phyloP scores from a whole-genome alignment of 2,329 filamentous ascomycete genomes.

The Cladosporium sp. region DNA sequence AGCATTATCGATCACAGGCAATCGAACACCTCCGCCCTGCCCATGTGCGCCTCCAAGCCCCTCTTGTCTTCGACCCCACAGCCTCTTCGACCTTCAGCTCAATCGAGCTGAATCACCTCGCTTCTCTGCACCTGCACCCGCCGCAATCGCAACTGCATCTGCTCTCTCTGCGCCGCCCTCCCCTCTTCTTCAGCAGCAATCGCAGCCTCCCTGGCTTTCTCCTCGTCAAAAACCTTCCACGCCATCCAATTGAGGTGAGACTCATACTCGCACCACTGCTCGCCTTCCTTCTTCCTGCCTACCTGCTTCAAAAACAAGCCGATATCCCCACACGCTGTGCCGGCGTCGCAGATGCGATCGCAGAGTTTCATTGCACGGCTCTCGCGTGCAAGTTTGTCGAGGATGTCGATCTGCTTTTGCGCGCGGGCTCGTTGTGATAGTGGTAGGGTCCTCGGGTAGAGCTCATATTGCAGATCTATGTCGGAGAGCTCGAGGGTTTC shows the following conservation, averaged over 20 bases:
- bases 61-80: too few species aligned
- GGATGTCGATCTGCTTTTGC: not conserved
- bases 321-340: conserved; percentile 6
- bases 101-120: not conserved
- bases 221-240: conserved; percentile 6
- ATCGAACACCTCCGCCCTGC: too few species aligned
- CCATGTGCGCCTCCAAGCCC: too few species aligned
- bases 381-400: not conserved
- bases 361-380: not conserved
- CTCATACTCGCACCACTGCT: conserved; percentile 13
- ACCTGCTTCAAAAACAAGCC: conserved; percentile 14
- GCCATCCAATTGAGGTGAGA: not conserved
- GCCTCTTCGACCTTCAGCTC: not conserved
- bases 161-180: not conserved
- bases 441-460: not conserved
- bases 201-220: not conserved
- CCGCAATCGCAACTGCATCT: not conserved
- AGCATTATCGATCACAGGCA: too few species aligned
- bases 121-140: not conserved
- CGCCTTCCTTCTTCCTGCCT: conserved; percentile 17
- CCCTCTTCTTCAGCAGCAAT: not conserved
- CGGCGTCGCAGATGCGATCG: not conserved
- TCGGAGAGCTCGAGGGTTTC: not conserved
- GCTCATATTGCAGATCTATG: not conserved
- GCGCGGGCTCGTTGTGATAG: not conserved